These are phyloP conservation scores for Kodamaea kaohsiungensis DNA, from an alignment of 805 yeast genomes.

Conservation along the genomic window DNA sequence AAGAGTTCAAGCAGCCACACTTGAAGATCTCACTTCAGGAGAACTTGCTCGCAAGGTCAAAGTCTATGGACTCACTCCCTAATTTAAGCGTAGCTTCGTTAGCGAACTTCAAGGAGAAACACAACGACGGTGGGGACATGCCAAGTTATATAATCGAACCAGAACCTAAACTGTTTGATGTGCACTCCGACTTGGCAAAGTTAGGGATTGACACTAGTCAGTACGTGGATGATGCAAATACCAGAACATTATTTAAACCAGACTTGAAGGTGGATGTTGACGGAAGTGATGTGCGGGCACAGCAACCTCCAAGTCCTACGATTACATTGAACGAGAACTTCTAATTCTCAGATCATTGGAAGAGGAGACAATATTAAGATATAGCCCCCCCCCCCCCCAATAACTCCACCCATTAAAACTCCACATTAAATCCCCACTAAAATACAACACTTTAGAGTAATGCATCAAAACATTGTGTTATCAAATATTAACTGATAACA, in stretches of 20 bases:
- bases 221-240: slow-evolving; percentile 21
- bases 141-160: slow-evolving; percentile 32
- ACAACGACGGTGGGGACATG: slow-evolving; percentile 13
- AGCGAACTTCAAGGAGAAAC: slow-evolving; percentile 24
- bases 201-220: slow-evolving; percentile 32
- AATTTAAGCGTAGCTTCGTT: slow-evolving; percentile 19
- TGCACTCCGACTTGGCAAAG: slow-evolving; percentile 26
- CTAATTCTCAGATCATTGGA: slow-evolving; percentile 2
- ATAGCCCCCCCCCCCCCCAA: too few species aligned
- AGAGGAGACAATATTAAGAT: too few species aligned
- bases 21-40: slow-evolving; percentile 25
- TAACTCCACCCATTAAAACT: too few species aligned
- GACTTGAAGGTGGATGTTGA: slow-evolving; percentile 14
- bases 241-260: slow-evolving; percentile 41
- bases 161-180: slow-evolving; percentile 33
- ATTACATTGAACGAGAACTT: slow-evolving; percentile 41
- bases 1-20: background rate
- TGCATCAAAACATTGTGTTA: too few species aligned
- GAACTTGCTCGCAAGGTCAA: slow-evolving; percentile 34
- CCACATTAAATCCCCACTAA: too few species aligned
- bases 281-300: background rate
- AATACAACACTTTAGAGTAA: too few species aligned
- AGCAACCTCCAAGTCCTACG: slow-evolving; percentile 29
- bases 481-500: too few species aligned
- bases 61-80: slow-evolving; percentile 15